Percentiles rank a stretch among this genome's conserved stretches.
Conservation (phyloP, 495 filamentous ascomycete genomes). For the Penicillium taxi region DNA sequence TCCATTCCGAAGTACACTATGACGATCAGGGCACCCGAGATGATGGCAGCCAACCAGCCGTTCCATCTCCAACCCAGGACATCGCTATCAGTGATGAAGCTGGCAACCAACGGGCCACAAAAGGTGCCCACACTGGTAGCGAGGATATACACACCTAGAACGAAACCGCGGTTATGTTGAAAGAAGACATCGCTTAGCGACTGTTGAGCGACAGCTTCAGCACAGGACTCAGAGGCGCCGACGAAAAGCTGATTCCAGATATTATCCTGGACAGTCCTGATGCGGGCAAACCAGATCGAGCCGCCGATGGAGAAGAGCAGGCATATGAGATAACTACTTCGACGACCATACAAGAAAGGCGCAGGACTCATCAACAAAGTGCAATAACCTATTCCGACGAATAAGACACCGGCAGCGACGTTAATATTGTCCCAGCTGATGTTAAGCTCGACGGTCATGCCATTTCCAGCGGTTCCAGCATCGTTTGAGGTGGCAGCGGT, state of each 20-base stretch:
- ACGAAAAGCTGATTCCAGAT: slow-evolving; percentile 24
- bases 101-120: slow-evolving; percentile 22
- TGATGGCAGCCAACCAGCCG: slow-evolving; percentile 26
- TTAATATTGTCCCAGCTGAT: slow-evolving; percentile 20
- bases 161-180: slow-evolving; percentile 19
- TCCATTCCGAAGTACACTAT: slow-evolving; percentile 20
- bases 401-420: slow-evolving; percentile 20
- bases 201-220: slow-evolving; percentile 21
- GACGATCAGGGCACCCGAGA: slow-evolving; percentile 15
- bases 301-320: slow-evolving; percentile 15
- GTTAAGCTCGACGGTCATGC: slow-evolving; percentile 16
- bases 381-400: slow-evolving; percentile 19
- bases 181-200: slow-evolving; percentile 24
- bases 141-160: slow-evolving; percentile 21
- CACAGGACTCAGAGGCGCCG: slow-evolving; percentile 22
- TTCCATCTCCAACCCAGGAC: slow-evolving; percentile 24
- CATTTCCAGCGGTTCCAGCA: slow-evolving; percentile 20
- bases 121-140: slow-evolving; percentile 27
- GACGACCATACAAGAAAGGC: slow-evolving; percentile 20
- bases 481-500: slow-evolving; percentile 23
- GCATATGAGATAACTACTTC: slow-evolving; percentile 20
- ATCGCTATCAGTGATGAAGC: slow-evolving; percentile 18
- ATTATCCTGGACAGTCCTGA: slow-evolving; percentile 13
- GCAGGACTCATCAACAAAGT: slow-evolving; percentile 16
- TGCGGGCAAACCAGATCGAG: slow-evolving; percentile 17